Evolutionary conservation across 1,284 basidiomycete species (phyloP), one percentile per base, ranked within the genome.

Genomic region (Ustilago crameri): DNA sequence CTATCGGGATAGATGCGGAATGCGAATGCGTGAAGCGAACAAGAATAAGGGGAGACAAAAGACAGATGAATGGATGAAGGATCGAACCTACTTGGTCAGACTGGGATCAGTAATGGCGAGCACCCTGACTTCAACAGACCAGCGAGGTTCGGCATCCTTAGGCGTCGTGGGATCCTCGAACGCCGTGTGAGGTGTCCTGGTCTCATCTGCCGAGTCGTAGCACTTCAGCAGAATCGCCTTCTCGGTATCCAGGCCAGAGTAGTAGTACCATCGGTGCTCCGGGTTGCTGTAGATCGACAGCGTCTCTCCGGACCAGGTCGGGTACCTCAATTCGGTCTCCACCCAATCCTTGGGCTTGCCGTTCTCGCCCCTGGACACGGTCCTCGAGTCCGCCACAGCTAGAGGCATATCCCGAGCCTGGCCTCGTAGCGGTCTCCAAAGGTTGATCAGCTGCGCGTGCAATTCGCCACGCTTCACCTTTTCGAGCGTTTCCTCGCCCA

Each of bases 221-320:
- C 89, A 90, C 83, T 90, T 90, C 76, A 91, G 88, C 30, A 90
- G 78, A 32, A 89, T 87, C 41, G 87, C 78, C 79, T 91, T 89
- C 26, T 90, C 87, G 0, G 89, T 88, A 12, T 84, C 85, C 86
- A 90, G 87, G 1, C 88, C 89, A 41, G 84, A 83, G 50, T 89
- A 63, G 79, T 90, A 91, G 80, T 88, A 89, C 89, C 89, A 91
- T 74, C 84, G 84, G 63, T 90, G 88, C 30, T 85, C 82, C 3
- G 86, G 83, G 77, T 86, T 88, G 74, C 85, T 86, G 78, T 84
- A 85, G 34, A 91, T 87, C 24, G 63, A 37, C n/a, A 75, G 69
- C 30, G 75, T 76, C 58, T 78, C 32, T 1, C 76, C 76, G 9
- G 72, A 54, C 75, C 76, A 77, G 10, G 51, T 61, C 15, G 69